Evolutionary conservation across 2,329 filamentous ascomycete genomes (phyloP).

Genomic region (Aaosphaeria arxii): DNA sequence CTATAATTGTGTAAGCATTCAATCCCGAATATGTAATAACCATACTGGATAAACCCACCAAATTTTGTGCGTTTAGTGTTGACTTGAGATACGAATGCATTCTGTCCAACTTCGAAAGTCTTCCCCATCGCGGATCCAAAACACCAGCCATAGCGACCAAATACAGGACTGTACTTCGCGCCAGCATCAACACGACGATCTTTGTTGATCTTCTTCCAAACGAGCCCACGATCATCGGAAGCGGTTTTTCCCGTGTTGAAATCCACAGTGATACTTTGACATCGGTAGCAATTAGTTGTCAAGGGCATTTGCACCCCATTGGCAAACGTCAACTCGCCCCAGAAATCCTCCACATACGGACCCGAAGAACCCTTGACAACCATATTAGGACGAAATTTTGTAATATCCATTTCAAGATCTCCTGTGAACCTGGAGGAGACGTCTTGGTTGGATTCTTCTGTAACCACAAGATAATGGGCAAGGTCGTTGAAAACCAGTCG

Average conservation of each 20-base stretch:
- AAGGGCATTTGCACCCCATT: conserved; percentile 43
- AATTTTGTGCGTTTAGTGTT: too few relatives aligned
- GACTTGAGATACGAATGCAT: too few relatives aligned
- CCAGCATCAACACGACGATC: conserved; percentile 71
- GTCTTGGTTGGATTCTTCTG: conserved; percentile 14
- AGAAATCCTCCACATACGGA: conserved; percentile 70
- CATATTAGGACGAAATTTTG: conserved; percentile 71
- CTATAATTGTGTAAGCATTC: too few relatives aligned
- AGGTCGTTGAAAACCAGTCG: conserved; percentile 24
- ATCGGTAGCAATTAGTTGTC: conserved; percentile 63
- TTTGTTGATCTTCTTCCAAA: conserved; percentile 67
- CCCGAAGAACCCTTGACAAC: conserved; percentile 58
- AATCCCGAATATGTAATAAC: too few relatives aligned
- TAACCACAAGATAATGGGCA: conserved; percentile 15
- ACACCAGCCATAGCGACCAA: conserved; percentile 47
- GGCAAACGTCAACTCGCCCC: conserved; percentile 48
- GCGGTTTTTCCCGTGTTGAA: conserved; percentile 62
- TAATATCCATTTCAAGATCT: conserved; percentile 56
- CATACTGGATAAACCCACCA: too few relatives aligned
- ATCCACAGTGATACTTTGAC: conserved; percentile 69
- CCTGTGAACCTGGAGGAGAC: conserved; percentile 45
- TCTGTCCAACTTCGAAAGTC: too few relatives aligned
- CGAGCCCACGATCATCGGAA: conserved; percentile 55
- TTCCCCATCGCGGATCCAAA: too few relatives aligned
- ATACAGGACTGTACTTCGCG: conserved; percentile 65